Evolutionary conservation across 306 rosid species (phyloP).

Genomic region (Begonia peltatifolia): DNA sequence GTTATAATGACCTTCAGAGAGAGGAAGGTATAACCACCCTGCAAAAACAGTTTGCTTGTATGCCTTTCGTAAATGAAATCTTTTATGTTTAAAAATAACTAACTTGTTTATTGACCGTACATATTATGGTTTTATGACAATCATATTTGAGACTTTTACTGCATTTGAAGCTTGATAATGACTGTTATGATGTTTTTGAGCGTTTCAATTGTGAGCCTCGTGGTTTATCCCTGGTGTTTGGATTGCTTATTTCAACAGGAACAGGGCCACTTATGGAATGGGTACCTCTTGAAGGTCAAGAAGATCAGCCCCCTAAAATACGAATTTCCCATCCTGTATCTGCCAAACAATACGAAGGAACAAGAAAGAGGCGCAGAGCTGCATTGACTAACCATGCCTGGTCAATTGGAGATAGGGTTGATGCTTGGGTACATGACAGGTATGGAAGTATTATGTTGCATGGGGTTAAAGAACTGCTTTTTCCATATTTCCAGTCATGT

Average conservation of each 20-base stretch:
- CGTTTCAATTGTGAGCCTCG: no score
- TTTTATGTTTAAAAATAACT: no score
- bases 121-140: no score
- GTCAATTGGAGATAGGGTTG: conserved; percentile 91
- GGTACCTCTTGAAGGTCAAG: conserved; percentile 52
- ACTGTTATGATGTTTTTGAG: no score
- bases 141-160: no score
- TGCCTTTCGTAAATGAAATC: no score
- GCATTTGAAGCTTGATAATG: no score
- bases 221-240: background rate
- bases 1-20: conserved; percentile 47
- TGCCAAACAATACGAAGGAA: conserved; percentile 44
- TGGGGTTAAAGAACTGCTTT: no score
- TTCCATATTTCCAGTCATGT: no score
- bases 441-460: conserved; percentile 11
- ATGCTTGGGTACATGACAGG: conserved; percentile 79
- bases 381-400: conserved; percentile 49
- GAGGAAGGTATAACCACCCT: conserved; percentile 16
- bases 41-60: no score
- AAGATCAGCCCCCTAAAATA: conserved; percentile 52
- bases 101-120: no score
- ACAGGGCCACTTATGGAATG: conserved; percentile 67
- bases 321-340: conserved; percentile 49
- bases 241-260: conserved; percentile 18
- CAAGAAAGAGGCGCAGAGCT: conserved; percentile 82